These are phyloP conservation scores for Aphanomyces invadans DNA, from an alignment of 352 stramenopile species.

Conservation along the genomic window DNA sequence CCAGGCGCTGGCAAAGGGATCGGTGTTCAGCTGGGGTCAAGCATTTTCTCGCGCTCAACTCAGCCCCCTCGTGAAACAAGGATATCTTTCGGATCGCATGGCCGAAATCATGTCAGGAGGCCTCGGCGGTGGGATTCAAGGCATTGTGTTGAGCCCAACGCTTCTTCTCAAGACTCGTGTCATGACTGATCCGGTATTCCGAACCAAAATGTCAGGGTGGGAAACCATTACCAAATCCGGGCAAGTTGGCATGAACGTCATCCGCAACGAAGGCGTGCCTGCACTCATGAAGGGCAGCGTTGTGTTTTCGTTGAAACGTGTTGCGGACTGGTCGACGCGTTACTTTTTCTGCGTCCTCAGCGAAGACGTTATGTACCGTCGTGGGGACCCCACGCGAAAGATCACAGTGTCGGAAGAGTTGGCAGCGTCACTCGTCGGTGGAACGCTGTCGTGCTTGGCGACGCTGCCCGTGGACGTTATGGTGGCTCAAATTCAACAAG, in stretches of 20 bases:
- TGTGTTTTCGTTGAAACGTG: constrained; percentile 89
- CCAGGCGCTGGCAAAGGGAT: constrained; percentile 84
- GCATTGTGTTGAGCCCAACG: constrained; percentile 87
- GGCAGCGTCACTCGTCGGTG: constrained; percentile 73
- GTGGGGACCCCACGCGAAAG: constrained; percentile 44
- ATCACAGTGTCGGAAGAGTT: constrained; percentile 73
- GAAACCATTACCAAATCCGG: constrained; percentile 80
- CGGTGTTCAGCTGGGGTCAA: constrained; percentile 87
- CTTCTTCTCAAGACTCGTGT: constrained; percentile 92
- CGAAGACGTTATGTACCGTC: constrained; percentile 73
- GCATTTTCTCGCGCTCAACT: constrained; percentile 53
- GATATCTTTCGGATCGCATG: constrained; percentile 42
- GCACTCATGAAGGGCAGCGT: constrained; percentile 89
- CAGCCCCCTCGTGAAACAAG: constrained; percentile 47
- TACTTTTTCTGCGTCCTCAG: constrained; percentile 88
- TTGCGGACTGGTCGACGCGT: constrained; percentile 88
- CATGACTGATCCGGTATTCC: constrained; percentile 91
- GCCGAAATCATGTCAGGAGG: constrained; percentile 83
- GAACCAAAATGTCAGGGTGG: constrained; percentile 76
- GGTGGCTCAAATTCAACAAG: constrained; percentile 90
- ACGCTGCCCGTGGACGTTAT: constrained; percentile 91
- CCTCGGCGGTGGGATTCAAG: constrained; percentile 86
- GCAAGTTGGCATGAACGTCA: constrained; percentile 83
- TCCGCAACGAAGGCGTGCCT: constrained; percentile 74
- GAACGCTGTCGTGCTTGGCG: constrained; percentile 56